Evolutionary conservation across 2,329 filamentous ascomycete genomes (phyloP).

Genomic region (Kalaharituber pfeilii): DNA sequence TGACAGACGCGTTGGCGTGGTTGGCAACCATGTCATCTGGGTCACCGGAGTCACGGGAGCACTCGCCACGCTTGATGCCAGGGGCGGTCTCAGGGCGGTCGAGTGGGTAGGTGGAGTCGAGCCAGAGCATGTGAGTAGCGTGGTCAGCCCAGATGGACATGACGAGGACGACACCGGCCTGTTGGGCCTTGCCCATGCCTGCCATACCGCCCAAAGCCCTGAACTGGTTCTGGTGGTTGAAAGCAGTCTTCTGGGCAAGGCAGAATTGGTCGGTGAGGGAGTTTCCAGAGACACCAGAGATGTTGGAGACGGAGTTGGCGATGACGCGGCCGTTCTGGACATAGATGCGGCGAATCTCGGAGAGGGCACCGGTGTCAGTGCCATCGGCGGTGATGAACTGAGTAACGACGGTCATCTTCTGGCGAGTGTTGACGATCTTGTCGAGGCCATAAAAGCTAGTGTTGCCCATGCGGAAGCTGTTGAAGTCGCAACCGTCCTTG

Average conservation of each 20-base stretch:
- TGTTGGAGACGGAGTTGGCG: slow-evolving; percentile 35
- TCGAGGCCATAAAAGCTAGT: slow-evolving; percentile 44
- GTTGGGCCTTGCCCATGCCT: slow-evolving; percentile 38
- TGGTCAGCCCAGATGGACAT: slow-evolving; percentile 51
- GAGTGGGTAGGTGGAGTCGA: slow-evolving; percentile 48
- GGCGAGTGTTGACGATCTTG: slow-evolving; percentile 39
- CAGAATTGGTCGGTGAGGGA: slow-evolving; percentile 43
- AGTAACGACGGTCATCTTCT: slow-evolving; percentile 47
- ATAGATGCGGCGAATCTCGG: slow-evolving; percentile 47
- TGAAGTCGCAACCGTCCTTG: slow-evolving; percentile 54
- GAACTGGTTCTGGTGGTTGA: slow-evolving; percentile 39
- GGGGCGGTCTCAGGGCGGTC: slow-evolving; percentile 28
- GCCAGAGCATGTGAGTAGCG: slow-evolving; percentile 53
- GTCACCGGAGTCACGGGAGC: slow-evolving; percentile 35
- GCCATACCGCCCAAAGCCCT: slow-evolving; percentile 38
- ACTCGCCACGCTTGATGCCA: slow-evolving; percentile 39
- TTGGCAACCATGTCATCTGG: slow-evolving; percentile 35
- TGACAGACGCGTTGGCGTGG: slow-evolving; percentile 34
- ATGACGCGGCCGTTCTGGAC: slow-evolving; percentile 45
- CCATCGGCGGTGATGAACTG: slow-evolving; percentile 42
- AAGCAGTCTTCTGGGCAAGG: slow-evolving; percentile 37
- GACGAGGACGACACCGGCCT: slow-evolving; percentile 45
- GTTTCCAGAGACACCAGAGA: slow-evolving; percentile 35
- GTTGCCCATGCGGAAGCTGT: slow-evolving; percentile 49
- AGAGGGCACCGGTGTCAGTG: slow-evolving; percentile 37